Evolutionary conservation across 805 yeast genomes (phyloP).

Genomic region (Clavispora carvajalis): DNA sequence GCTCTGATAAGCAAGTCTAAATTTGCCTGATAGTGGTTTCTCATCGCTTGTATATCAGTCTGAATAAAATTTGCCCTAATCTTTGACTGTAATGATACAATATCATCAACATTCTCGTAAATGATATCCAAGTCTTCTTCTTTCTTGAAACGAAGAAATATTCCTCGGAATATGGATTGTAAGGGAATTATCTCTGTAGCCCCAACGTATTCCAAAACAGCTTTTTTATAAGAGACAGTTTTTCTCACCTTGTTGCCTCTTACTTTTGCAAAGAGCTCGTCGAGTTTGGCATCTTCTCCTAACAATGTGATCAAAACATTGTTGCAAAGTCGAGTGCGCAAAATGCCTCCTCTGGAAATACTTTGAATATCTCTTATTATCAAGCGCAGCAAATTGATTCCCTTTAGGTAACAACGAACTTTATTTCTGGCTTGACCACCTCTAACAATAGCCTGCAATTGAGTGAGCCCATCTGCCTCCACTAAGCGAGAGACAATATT

Average conservation of each 20-base stretch:
- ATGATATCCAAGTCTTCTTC: conserved; percentile 53
- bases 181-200: conserved; percentile 30
- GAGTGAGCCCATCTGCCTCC: conserved; percentile 11
- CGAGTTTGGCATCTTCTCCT: conserved; percentile 33
- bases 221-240: conserved; percentile 15
- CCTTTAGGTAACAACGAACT: conserved; percentile 12
- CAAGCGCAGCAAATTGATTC: conserved; percentile 4
- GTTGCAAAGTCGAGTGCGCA: conserved; percentile 40
- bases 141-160: conserved; percentile 49
- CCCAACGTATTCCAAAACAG: conserved; percentile 13
- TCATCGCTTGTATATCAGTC: conserved; percentile 23
- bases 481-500: conserved; percentile 15
- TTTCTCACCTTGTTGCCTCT: conserved; percentile 39
- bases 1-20: conserved; percentile 58
- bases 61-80: conserved; percentile 47
- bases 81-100: conserved; percentile 49
- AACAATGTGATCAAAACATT: conserved; percentile 37
- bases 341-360: conserved; percentile 40
- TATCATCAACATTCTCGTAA: conserved; percentile 35
- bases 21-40: conserved; percentile 49
- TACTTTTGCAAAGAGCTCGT: conserved; percentile 36
- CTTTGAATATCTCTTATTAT: conserved; percentile 32
- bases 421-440: conserved; percentile 30
- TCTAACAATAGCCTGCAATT: conserved; percentile 36
- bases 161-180: conserved; percentile 63